A percentile compares a stretch with the other conserved stretches of the same genome.
Evolutionary conservation across 2,329 filamentous ascomycete genomes (phyloP).

Genomic region (Colletotrichum sojae): DNA sequence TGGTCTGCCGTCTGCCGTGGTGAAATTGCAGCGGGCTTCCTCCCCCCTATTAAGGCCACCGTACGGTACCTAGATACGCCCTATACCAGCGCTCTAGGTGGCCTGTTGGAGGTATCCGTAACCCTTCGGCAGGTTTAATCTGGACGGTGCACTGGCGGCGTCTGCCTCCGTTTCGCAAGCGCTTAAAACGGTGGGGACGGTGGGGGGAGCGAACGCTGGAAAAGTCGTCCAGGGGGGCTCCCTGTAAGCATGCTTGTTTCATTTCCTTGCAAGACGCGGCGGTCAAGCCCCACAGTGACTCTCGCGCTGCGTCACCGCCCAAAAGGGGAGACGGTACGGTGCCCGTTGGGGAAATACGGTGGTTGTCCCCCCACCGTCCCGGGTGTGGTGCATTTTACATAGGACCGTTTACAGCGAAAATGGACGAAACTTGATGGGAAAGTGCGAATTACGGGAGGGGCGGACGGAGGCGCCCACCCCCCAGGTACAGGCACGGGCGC

Average conservation of each 20-base stretch:
- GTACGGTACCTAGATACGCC: too few relatives aligned
- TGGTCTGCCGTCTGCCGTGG: too few relatives aligned
- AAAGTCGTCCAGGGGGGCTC: constrained; percentile 2
- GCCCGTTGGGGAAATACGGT: constrained; percentile 12
- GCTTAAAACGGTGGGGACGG: constrained; percentile 3
- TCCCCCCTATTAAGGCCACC: background rate
- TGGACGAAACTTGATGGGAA: constrained; percentile 4
- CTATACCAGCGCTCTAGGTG: too few relatives aligned
- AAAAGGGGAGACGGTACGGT: background rate
- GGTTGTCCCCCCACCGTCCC: constrained; percentile 15
- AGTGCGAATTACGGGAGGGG: constrained; percentile 20
- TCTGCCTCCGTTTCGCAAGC: background rate
- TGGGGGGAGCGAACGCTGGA: constrained; percentile 24
- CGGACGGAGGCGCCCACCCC: constrained; percentile 21
- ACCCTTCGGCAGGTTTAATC: background rate
- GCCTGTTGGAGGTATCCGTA: too few relatives aligned
- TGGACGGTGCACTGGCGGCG: constrained; percentile 4
- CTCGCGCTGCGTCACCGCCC: constrained; percentile 42
- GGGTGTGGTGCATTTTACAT: background rate
- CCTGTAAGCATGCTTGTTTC: constrained; percentile 40
- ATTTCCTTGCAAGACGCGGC: constrained; percentile 40
- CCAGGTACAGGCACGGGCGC: background rate
- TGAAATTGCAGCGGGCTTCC: background rate
- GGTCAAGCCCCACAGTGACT: constrained; percentile 41
- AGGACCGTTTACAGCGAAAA: background rate